Base-by-base conservation (phyloP, 2,329 filamentous ascomycete species). In the Periconia digitata region DNA sequence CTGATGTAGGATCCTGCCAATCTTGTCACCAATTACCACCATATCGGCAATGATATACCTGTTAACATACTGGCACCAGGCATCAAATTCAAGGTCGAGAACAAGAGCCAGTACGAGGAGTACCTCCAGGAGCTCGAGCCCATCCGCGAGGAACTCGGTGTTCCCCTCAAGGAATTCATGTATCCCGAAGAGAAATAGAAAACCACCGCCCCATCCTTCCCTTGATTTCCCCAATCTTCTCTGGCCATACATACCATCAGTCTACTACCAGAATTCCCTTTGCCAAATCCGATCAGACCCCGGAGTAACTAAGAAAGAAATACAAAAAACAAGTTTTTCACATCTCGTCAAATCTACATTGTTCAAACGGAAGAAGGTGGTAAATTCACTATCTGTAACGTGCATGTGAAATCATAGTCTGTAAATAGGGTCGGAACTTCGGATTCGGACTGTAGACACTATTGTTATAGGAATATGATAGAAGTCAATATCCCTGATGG, bases 61-160 rank as follows among this genome's bases (percentile, higher is more conserved):
- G 60, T 60, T 70, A 60, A 70, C 57, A 34, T 8, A 32, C 39
- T 35, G 24, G 16, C 46, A 43, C 43, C 67, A 96, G 92, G 92
- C 71, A 88, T 99, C 84, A 96, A 96, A 81, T 90, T 91, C 77
- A 99, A 99, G 85, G 94, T 97, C 64, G 94, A 99, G 85, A 99
- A 95, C 85, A 87, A 90, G 77, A 84, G 85, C 70, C 94, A 99
- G 81, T 99, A 99, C 80, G 84, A 96, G 71, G 87, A 96, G 80
- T 96, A 95, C 78, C 85, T 99, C 54, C 82, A 89, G 71, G 90
- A 96, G 80, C 90, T 99, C 63, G 90, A 95, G 82, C 82, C 87
- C 58, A 81, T 97, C 69, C 87, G 92, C 68, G 90, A 95, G 82
- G 92, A 97, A 80, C 85, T 97, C 56, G 92, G 92, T 65, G 85